Evolutionary conservation across 106 monocot genomes (phyloP).

Genomic region (Hemerocallis citrina): DNA sequence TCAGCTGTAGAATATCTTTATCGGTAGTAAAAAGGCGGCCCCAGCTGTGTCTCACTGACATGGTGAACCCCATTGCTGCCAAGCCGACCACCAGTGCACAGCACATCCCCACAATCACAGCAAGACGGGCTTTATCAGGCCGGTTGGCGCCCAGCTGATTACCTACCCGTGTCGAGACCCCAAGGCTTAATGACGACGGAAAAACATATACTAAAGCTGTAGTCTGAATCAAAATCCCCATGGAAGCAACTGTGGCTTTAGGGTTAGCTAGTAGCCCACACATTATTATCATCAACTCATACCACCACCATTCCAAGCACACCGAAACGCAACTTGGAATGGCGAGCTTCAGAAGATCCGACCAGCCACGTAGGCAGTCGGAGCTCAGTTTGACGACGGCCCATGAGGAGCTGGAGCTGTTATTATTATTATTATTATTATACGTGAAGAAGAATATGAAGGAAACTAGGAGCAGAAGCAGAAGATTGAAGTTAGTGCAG

Average conservation of each 20-base stretch:
- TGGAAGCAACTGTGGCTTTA: constrained; percentile 66
- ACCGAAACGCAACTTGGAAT: constrained; percentile 73
- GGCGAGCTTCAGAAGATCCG: constrained; percentile 51
- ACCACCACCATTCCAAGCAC: constrained; percentile 88
- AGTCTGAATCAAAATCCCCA: constrained; percentile 82
- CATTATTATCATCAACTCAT: constrained; percentile 73
- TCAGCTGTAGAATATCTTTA: constrained; percentile 58
- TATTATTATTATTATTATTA: constrained; percentile 32
- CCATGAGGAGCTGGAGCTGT: too few relatives aligned
- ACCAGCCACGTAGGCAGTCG: constrained; percentile 66
- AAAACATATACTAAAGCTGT: constrained; percentile 82
- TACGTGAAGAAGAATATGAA: constrained; percentile 40
- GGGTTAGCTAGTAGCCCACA: constrained; percentile 69
- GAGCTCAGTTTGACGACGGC: constrained; percentile 33
- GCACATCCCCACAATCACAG: constrained; percentile 33
- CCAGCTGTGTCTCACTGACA: constrained; percentile 52
- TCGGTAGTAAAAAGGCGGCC: constrained; percentile 68
- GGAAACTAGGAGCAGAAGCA: constrained; percentile 19
- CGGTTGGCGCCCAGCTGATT: constrained; percentile 68
- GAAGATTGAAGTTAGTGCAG: constrained; percentile 60
- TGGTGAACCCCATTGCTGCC: constrained; percentile 53
- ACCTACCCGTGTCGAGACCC: constrained; percentile 70
- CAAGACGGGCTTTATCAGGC: constrained; percentile 37
- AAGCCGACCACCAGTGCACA: constrained; percentile 31
- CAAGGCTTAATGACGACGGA: constrained; percentile 73